A percentile compares a stretch with the other conserved stretches of the same genome.
These are phyloP conservation scores for Debaryomyces maramus DNA, from an alignment of 805 yeast species.

Conservation along the genomic window DNA sequence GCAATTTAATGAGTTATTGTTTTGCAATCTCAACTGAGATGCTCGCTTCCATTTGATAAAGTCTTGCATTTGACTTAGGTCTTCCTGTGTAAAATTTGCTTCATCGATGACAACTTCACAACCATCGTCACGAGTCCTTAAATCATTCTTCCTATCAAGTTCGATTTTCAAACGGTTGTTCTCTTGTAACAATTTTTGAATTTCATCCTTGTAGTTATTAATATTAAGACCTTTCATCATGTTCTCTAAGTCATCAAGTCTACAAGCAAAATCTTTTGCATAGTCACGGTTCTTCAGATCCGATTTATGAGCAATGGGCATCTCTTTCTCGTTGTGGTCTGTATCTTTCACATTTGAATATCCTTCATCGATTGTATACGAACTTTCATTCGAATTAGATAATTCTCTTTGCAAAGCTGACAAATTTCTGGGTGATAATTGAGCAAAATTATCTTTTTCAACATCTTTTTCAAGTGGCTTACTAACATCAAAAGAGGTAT, in stretches of 20 bases:
- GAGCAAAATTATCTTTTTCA: constrained; percentile 1
- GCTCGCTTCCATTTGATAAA: constrained; percentile 38
- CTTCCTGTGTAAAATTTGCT: constrained; percentile 20
- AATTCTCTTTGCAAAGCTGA: constrained; percentile 6
- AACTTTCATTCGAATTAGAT: constrained; percentile 15
- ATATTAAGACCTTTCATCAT: constrained; percentile 13
- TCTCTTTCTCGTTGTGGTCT: constrained; percentile 11
- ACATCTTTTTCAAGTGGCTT: constrained; percentile 9
- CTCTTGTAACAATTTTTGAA: constrained; percentile 17
- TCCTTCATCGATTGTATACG: constrained; percentile 35
- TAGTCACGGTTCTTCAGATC: neutral
- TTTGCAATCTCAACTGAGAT: constrained; percentile 33
- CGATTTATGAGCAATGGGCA: neutral
- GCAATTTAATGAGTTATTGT: constrained; percentile 9
- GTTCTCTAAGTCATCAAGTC: constrained; percentile 13
- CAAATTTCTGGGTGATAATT: constrained; percentile 1
- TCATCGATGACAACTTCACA: constrained; percentile 20
- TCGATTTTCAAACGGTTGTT: constrained; percentile 12
- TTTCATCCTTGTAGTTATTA: constrained; percentile 11
- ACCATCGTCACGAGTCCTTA: neutral
- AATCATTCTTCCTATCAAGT: constrained; percentile 3
- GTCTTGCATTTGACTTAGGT: constrained; percentile 16
- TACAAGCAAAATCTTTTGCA: neutral
- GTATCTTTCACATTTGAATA: constrained; percentile 12
- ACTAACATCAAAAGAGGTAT: constrained; percentile 6